These are phyloP conservation scores for Ophiostoma populinum DNA, from an alignment of 2,329 filamentous ascomycete species.

Conservation along the genomic window DNA sequence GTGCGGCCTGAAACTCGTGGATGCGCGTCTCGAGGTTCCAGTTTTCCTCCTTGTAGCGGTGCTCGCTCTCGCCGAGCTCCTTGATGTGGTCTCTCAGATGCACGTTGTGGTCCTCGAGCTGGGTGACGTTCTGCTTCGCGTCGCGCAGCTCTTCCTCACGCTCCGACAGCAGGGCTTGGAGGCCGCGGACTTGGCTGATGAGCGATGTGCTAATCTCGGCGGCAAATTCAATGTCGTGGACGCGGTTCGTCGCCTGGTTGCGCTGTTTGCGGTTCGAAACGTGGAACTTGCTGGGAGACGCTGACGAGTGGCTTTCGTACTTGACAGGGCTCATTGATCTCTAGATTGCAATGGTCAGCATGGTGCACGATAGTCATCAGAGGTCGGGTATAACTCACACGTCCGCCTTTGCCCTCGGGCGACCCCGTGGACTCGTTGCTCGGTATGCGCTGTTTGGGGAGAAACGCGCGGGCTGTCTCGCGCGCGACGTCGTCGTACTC, in stretches of 20 bases:
- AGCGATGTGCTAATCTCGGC: conserved; percentile 93
- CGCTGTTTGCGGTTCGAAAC: conserved; percentile 77
- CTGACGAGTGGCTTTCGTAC: conserved; percentile 69
- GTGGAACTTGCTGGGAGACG: conserved; percentile 75
- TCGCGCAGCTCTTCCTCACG: conserved; percentile 74
- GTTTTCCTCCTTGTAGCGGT: conserved; percentile 95
- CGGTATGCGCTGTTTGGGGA: conserved; percentile 67
- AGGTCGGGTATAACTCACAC: conserved; percentile 27
- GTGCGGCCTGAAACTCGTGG: conserved; percentile 59
- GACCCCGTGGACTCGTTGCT: conserved; percentile 45
- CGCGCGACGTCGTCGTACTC: conserved; percentile 90
- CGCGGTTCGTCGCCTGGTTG: conserved; percentile 73
- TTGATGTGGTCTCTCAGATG: conserved; percentile 64
- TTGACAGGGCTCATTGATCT: conserved; percentile 56
- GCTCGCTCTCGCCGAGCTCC: conserved; percentile 78
- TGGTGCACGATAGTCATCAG: too few relatives aligned
- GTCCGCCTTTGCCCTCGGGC: conserved; percentile 32
- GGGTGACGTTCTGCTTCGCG: conserved; percentile 55
- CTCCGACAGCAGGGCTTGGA: conserved; percentile 72
- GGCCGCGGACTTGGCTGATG: conserved; percentile 78
- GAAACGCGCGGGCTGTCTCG: conserved; percentile 74
- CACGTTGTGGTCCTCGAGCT: conserved; percentile 69
- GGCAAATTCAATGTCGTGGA: conserved; percentile 96
- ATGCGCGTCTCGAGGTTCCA: conserved; percentile 91
- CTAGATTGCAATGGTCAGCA: conserved; percentile 21